These are phyloP conservation scores for Daldinia decipiens DNA, from an alignment of 495 filamentous ascomycete species.

Conservation along the genomic window DNA sequence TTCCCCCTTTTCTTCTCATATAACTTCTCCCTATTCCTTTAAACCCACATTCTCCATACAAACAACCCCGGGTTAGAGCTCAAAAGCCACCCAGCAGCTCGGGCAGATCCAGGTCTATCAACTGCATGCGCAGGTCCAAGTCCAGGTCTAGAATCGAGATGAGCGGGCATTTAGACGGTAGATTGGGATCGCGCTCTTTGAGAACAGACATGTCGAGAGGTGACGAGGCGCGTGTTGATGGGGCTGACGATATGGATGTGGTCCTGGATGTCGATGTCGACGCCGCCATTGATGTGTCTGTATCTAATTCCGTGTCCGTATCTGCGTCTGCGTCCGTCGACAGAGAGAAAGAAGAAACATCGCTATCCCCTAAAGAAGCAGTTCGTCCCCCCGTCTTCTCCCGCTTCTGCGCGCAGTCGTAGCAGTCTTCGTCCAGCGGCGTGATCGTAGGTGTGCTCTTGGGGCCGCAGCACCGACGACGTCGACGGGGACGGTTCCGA, in stretches of 20 bases:
- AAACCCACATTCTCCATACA: neutral
- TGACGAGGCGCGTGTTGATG: neutral
- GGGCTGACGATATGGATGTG: neutral
- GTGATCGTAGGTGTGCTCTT: neutral
- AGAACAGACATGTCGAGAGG: neutral
- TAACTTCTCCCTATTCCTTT: neutral
- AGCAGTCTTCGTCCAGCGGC: conserved; percentile 35
- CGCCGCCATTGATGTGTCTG: neutral
- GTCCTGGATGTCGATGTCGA: neutral
- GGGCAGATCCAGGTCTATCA: neutral
- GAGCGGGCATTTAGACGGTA: neutral
- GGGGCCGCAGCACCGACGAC: conserved; percentile 3
- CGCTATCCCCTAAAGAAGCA: neutral
- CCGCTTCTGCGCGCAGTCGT: conserved; percentile 28
- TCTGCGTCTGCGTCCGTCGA: neutral
- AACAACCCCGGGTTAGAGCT: neutral
- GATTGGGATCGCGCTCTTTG: neutral
- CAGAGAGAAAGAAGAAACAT: neutral
- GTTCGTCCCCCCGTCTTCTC: neutral
- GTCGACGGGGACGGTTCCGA: neutral
- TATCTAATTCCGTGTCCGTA: neutral
- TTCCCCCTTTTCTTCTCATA: neutral
- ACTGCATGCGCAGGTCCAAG: neutral
- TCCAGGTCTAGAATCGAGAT: neutral
- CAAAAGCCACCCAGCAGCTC: neutral